Percentiles rank a stretch among this genome's conserved stretches.
These are phyloP conservation scores for Hirsutella rhossiliensis DNA, from an alignment of 2,329 filamentous ascomycete species.

Conservation along the genomic window DNA sequence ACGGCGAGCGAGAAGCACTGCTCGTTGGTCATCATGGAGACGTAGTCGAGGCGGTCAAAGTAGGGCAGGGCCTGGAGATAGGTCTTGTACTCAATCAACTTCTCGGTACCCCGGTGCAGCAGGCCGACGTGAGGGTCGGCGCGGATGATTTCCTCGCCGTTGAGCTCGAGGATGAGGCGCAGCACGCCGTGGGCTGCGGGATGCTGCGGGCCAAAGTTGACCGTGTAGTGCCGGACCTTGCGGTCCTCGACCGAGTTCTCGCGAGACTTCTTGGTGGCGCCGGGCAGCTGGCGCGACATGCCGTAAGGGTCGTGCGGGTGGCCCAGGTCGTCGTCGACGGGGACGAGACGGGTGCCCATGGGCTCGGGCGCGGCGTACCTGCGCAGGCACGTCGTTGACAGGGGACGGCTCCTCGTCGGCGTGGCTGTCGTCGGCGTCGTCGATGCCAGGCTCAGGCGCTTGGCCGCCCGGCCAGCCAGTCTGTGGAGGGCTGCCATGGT, in stretches of 20 bases:
- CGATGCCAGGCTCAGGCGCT: conserved; percentile 48
- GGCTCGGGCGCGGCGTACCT: conserved; percentile 45
- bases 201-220: conserved; percentile 99
- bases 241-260: conserved; percentile 44
- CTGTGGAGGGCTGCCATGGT: conserved; percentile 58
- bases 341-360: conserved; percentile 47
- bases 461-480: conserved; percentile 59
- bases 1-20: conserved; percentile 93
- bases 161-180: conserved; percentile 92
- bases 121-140: conserved; percentile 94
- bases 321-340: conserved; percentile 52
- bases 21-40: conserved; percentile 99
- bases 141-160: conserved; percentile 93
- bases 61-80: conserved; percentile 97
- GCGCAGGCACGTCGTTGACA: conserved; percentile 54
- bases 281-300: conserved; percentile 27
- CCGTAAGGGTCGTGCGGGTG: conserved; percentile 38
- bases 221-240: conserved; percentile 97
- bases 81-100: conserved; percentile 99
- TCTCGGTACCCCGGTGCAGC: conserved; percentile 94
- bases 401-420: conserved; percentile 31
- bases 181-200: conserved; percentile 96
- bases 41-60: conserved; percentile 97
- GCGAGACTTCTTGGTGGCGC: conserved; percentile 30
- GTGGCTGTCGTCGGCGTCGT: conserved; percentile 7